Conservation (phyloP, 2,329 filamentous ascomycete genomes). For the Orbilia blumenaviensis region DNA sequence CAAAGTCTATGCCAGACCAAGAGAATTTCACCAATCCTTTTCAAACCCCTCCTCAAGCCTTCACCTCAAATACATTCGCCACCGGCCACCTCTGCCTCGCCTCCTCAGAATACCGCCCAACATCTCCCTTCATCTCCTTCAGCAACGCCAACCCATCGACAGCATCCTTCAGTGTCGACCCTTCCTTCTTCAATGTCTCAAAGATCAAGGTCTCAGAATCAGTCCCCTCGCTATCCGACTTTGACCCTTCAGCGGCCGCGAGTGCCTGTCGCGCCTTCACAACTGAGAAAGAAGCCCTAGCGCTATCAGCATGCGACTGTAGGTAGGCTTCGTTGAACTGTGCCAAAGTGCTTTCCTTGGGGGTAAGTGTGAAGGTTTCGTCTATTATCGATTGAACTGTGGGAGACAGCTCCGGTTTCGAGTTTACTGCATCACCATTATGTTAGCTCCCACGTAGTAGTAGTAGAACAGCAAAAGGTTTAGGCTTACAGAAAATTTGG, state of each 20-base stretch:
- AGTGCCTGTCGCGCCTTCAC: conserved; percentile 38
- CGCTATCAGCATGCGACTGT: conserved; percentile 57
- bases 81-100: conserved; percentile 66
- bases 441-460: conserved; percentile 12
- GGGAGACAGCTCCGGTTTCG: conserved; percentile 38
- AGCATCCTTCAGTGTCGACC: conserved; percentile 68
- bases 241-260: conserved; percentile 1
- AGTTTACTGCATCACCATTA: conserved; percentile 55
- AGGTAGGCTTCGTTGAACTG: conserved; percentile 68
- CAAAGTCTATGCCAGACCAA: too few species aligned
- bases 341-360: conserved; percentile 73
- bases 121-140: conserved; percentile 64
- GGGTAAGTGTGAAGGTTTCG: conserved; percentile 69
- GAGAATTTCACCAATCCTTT: too few species aligned
- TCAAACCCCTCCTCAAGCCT: conserved; percentile 14
- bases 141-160: conserved; percentile 66
- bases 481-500: conserved; percentile 60
- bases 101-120: conserved; percentile 59
- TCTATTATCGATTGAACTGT: conserved; percentile 59
- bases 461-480: conserved; percentile 23
- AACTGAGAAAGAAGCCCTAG: conserved; percentile 69
- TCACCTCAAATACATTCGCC: conserved; percentile 62
- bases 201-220: conserved; percentile 69
- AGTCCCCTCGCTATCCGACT: conserved; percentile 33
- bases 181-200: conserved; percentile 67